Evolutionary conservation across 768 basidiomycete species (phyloP).

Genomic region (Punctularia strigosozonata): DNA sequence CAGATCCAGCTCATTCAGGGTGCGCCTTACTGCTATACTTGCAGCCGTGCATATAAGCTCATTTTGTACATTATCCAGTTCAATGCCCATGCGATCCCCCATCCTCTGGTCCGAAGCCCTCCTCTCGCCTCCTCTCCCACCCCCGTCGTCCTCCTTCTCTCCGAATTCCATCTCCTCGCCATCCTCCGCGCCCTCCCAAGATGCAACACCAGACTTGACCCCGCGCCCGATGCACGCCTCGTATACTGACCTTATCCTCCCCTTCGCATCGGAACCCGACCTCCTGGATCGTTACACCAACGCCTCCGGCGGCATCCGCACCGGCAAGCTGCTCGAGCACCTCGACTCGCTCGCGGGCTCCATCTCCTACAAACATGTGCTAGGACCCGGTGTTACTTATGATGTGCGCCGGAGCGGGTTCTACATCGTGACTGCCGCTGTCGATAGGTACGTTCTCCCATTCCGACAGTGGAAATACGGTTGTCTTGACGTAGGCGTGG

Average conservation of each 20-base stretch:
- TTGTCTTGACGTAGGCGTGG: neutral
- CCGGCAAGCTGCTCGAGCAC: conserved; percentile 68
- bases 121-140: conserved; percentile 13
- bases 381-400: conserved; percentile 51
- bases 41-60: no score
- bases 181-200: neutral
- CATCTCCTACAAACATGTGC: conserved; percentile 75
- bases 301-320: conserved; percentile 58
- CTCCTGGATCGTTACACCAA: conserved; percentile 62
- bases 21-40: no score
- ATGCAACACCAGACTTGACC: conserved; percentile 11
- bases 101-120: conserved; percentile 50
- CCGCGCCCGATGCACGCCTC: conserved; percentile 61
- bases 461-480: neutral
- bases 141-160: conserved; percentile 7
- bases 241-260: conserved; percentile 53
- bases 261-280: conserved; percentile 46
- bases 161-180: neutral
- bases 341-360: conserved; percentile 79
- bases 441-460: conserved; percentile 42
- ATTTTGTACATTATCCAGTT: no score
- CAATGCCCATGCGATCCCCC: conserved; percentile 43
- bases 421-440: conserved; percentile 77
- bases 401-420: conserved; percentile 54
- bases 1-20: no score